Evolutionary conservation across 31 red algal species (phyloP), one percentile per base, ranked within the genome.

Genomic region (Odonthalia washingtoniensis): DNA sequence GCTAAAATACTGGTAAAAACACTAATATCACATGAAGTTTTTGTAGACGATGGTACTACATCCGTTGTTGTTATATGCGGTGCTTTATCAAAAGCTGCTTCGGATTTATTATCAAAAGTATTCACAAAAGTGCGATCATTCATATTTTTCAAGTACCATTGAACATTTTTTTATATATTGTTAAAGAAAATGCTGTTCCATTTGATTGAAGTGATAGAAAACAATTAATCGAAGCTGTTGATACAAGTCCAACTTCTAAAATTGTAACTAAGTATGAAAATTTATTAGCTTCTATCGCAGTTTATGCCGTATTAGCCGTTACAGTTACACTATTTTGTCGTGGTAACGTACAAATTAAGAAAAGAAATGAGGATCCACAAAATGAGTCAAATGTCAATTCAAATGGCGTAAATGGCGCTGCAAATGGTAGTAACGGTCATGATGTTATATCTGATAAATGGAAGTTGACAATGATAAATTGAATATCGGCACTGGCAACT

Each of bases 1-100:
- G 96, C 96, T 26, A 98, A 98, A 67, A 98, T 96, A 91, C 78
- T 98, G 0, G 96, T 98, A 41, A 75, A 95, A 52, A 75, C 95
- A 34, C 93, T 93, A 27, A 60, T 91, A 62, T 75, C 96, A 36
- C 96, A 98, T 85, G 96, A 98, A 81, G 81, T 92, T 14, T 93
- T 94, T 34, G 96, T 93, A 28, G 96, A 93, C 24, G 96, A 98
- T 87, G 96, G 96, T 21, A 98, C 96, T 3, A 98, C 96, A 34
- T 92, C 93, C 3, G 96, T 98, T 39, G 96, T 98, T 41, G 96
- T 98, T 16, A 87, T 98, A 61, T 90, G 87, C 45, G 96, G 96
- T 5, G 90, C 93, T 17, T 78, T 98, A 36, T 77, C 95, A 34
- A 74, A 33, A 32, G 96, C 93, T 4, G 90, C 93, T 14, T 76